Percentiles rank a stretch among this genome's conserved stretches.
phyloP scores from a whole-genome alignment of 352 stramenopile genomes.

The Globisporangium abappressorium region DNA sequence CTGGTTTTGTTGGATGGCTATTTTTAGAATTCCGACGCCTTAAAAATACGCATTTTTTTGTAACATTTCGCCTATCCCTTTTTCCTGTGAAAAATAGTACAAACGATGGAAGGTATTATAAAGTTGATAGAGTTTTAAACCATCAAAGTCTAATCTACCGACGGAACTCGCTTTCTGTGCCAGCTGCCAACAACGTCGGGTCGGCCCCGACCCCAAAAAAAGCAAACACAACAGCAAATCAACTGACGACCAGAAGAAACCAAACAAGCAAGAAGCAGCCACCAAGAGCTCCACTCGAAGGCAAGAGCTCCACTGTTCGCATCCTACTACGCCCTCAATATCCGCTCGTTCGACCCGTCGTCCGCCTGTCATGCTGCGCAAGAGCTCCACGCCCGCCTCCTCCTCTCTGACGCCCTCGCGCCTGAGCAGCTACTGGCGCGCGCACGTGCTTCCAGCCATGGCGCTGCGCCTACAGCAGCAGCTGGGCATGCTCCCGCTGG shows the following conservation, averaged over 20 bases:
- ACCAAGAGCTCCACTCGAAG: too few species aligned
- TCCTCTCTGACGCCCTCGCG: not conserved
- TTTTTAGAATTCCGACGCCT: too few species aligned
- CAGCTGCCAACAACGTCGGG: not conserved
- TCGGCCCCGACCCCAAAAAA: not conserved
- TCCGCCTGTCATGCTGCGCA: not conserved
- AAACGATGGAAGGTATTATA: not conserved
- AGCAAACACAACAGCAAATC: not conserved
- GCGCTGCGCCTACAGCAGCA: not conserved
- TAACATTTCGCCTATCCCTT: not conserved
- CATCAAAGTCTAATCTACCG: not conserved
- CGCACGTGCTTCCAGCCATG: conserved; percentile 5
- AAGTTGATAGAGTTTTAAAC: not conserved
- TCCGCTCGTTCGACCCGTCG: not conserved
- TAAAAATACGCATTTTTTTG: not conserved
- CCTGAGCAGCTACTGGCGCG: conserved; percentile 7
- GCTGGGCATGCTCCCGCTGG: conserved; percentile 17
- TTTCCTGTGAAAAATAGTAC: not conserved
- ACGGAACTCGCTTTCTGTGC: not conserved
- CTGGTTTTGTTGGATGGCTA: too few species aligned
- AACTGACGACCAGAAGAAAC: not conserved
- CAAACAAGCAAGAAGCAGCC: not conserved
- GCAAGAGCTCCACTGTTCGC: too few species aligned
- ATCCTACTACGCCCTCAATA: not conserved
- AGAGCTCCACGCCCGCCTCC: not conserved